phyloP scores from a whole-genome alignment of 2,329 filamentous ascomycete species.

The Septoria petroselini region DNA sequence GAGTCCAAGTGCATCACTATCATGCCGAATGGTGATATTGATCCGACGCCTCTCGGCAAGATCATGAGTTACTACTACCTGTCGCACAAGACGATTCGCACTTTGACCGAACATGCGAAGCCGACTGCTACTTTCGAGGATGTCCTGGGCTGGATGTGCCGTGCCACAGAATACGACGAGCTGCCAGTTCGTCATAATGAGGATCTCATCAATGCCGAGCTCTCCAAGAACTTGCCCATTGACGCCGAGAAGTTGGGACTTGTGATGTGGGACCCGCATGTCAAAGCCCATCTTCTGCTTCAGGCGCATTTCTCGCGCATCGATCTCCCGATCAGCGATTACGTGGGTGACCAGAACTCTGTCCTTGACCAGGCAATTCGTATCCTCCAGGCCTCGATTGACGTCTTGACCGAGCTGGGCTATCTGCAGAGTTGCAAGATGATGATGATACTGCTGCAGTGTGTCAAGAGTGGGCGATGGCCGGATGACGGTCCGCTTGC shows the following conservation, averaged over 20 bases:
- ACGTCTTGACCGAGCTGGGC: constrained; percentile 87
- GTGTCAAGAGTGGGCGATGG: constrained; percentile 90
- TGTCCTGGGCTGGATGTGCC: constrained; percentile 86
- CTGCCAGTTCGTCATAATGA: constrained; percentile 97
- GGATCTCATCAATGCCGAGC: constrained; percentile 89
- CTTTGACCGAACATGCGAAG: constrained; percentile 73
- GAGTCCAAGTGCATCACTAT: constrained; percentile 80
- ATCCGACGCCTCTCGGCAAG: constrained; percentile 86
- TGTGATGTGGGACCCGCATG: constrained; percentile 97
- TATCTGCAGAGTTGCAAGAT: constrained; percentile 71
- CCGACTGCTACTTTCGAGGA: constrained; percentile 74
- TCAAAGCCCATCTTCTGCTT: constrained; percentile 89
- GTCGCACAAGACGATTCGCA: constrained; percentile 89
- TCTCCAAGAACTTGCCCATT: constrained; percentile 78
- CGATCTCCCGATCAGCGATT: constrained; percentile 90
- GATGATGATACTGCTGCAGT: constrained; percentile 85
- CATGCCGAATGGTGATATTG: constrained; percentile 82
- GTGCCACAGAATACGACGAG: constrained; percentile 94
- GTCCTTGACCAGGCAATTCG: constrained; percentile 95
- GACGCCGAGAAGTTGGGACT: constrained; percentile 61
- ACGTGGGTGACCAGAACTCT: constrained; percentile 84
- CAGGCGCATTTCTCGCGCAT: constrained; percentile 95
- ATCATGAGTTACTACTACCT: constrained; percentile 99
- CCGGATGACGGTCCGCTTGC: constrained; percentile 74
- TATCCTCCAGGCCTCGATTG: constrained; percentile 92